phyloP scores from a whole-genome alignment of 306 rosid genomes.

The Inga oerstediana region DNA sequence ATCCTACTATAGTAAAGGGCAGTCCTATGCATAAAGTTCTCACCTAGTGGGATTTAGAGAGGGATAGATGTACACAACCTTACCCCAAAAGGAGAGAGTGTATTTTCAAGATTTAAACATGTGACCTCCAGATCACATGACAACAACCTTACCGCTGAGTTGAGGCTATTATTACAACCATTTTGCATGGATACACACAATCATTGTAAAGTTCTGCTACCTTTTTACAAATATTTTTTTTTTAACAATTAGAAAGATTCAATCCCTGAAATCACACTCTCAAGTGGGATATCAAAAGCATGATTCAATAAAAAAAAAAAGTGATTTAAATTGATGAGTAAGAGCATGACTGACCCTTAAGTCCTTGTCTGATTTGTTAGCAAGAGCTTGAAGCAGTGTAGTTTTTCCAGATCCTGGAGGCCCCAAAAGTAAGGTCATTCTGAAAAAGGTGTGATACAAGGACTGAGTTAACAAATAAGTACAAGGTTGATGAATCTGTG shows the following conservation, averaged over 20 bases:
- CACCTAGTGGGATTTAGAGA: no score
- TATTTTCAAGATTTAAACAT: no score
- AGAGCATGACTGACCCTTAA: slow-evolving; percentile 47
- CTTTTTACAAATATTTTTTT: neutral
- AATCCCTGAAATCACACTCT: slow-evolving; percentile 2
- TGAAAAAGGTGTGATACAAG: slow-evolving; percentile 29
- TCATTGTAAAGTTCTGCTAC: slow-evolving; percentile 1
- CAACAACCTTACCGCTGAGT: no score
- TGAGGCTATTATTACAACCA: neutral
- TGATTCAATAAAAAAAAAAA: neutral
- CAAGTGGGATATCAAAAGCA: neutral
- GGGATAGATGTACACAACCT: no score
- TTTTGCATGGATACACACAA: neutral
- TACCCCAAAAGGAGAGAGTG: no score
- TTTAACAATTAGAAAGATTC: neutral
- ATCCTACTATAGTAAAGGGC: neutral
- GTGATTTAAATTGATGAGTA: neutral
- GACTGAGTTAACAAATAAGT: slow-evolving; percentile 12
- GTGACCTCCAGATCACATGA: no score
- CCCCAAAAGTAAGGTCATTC: slow-evolving; percentile 62
- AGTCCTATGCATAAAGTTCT: no score
- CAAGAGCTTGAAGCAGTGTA: slow-evolving; percentile 57
- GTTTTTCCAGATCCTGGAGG: slow-evolving; percentile 70
- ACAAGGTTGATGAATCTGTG: neutral
- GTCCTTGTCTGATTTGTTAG: slow-evolving; percentile 50